Conservation (phyloP, 352 stramenopile species). For the Phytophthora sansomeana region DNA sequence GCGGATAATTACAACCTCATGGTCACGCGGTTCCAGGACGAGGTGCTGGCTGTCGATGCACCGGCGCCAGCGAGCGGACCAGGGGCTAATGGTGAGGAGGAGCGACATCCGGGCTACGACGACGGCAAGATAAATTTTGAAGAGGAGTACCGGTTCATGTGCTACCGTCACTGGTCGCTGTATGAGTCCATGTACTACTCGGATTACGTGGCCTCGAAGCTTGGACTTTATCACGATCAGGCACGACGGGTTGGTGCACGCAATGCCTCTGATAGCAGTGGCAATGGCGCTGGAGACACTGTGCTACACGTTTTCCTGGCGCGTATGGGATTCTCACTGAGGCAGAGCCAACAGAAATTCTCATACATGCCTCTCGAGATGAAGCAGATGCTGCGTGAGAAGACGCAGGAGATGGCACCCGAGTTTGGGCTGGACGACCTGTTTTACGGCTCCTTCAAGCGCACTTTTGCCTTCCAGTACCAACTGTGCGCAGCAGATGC, state of each 20-base stretch:
- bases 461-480: slow-evolving; percentile 95
- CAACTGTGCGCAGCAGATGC: slow-evolving; percentile 95
- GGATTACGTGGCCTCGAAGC: slow-evolving; percentile 94
- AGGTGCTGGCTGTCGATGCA: slow-evolving; percentile 84
- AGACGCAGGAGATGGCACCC: slow-evolving; percentile 91
- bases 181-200: slow-evolving; percentile 97
- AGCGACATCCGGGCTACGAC: slow-evolving; percentile 69
- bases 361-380: slow-evolving; percentile 95
- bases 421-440: slow-evolving; percentile 96
- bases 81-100: slow-evolving; percentile 39
- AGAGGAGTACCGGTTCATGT: slow-evolving; percentile 97
- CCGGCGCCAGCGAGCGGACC: slow-evolving; percentile 39
- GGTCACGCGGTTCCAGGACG: slow-evolving; percentile 90
- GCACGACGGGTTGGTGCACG: slow-evolving; percentile 67
- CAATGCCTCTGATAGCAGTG: slow-evolving; percentile 47
- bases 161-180: slow-evolving; percentile 95
- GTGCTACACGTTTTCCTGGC: slow-evolving; percentile 94
- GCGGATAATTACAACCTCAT: slow-evolving; percentile 93
- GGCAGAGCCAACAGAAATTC: slow-evolving; percentile 96
- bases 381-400: slow-evolving; percentile 93
- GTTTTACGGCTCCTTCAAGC: slow-evolving; percentile 97
- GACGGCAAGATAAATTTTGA: slow-evolving; percentile 90
- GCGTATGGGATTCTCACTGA: slow-evolving; percentile 97
- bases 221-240: slow-evolving; percentile 81
- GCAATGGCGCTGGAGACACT: slow-evolving; percentile 62